Evolutionary conservation across 1,284 basidiomycete genomes (phyloP).

Genomic region (Papiliotrema nemorosa): DNA sequence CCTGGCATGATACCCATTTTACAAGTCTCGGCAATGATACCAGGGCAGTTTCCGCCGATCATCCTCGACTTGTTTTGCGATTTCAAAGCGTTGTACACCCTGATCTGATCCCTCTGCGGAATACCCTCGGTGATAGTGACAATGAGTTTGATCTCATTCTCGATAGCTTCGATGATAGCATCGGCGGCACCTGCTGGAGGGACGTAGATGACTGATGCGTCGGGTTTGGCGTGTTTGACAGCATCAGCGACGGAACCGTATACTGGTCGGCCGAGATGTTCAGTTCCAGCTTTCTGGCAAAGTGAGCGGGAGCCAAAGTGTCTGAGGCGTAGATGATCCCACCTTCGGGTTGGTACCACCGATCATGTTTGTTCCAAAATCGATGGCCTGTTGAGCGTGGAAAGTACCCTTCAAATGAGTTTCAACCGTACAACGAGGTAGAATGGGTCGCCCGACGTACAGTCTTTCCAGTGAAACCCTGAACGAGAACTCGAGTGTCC

Average conservation of each 20-base stretch:
- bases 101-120: constrained; percentile 92
- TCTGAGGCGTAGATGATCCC: constrained; percentile 6
- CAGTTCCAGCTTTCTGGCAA: constrained; percentile 79
- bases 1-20: constrained; percentile 99
- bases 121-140: constrained; percentile 98
- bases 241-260: constrained; percentile 92
- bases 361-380: constrained; percentile 88
- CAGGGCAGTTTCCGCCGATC: constrained; percentile 91
- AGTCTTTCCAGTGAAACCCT: constrained; percentile 97
- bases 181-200: constrained; percentile 89
- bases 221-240: constrained; percentile 74
- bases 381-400: constrained; percentile 90
- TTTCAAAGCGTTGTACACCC: constrained; percentile 87
- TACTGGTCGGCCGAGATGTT: constrained; percentile 91
- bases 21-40: constrained; percentile 94
- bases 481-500: constrained; percentile 90
- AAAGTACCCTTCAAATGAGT: constrained; percentile 74
- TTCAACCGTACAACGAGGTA: background rate
- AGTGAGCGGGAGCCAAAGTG: background rate
- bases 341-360: constrained; percentile 91
- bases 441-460: constrained; percentile 52
- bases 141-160: constrained; percentile 93
- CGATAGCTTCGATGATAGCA: constrained; percentile 95
- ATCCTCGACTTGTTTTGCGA: constrained; percentile 92
- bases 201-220: constrained; percentile 92